Conservation (phyloP, 1,284 basidiomycete genomes). For the Leccinum pallidistipes region DNA sequence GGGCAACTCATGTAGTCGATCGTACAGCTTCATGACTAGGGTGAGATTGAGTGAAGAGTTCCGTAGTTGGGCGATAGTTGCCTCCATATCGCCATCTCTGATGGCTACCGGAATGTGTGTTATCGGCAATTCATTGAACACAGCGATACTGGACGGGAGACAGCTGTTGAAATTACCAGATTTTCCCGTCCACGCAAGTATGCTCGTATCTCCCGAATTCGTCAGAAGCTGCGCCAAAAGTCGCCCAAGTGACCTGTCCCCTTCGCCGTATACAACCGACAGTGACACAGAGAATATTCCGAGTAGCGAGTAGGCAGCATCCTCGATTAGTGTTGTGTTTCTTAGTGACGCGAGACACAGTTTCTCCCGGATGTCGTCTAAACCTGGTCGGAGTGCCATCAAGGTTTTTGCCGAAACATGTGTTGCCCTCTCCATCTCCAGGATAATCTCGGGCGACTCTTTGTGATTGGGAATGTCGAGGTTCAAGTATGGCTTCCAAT, state of each 20-base stretch:
- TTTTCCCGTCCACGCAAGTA: conserved; percentile 10
- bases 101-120: neutral
- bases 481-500: neutral
- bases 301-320: too few species aligned
- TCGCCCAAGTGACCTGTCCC: neutral
- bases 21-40: neutral
- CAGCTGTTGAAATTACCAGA: conserved; percentile 9
- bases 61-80: neutral
- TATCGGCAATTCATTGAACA: neutral
- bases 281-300: too few species aligned
- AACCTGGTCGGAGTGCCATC: too few species aligned
- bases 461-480: too few species aligned
- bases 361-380: too few species aligned
- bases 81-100: neutral
- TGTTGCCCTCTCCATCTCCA: too few species aligned
- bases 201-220: neutral
- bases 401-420: too few species aligned
- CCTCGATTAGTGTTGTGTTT: too few species aligned
- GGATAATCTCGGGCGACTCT: too few species aligned
- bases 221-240: conserved; percentile 1
- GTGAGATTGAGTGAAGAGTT: neutral
- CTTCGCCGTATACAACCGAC: neutral
- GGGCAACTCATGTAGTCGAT: neutral
- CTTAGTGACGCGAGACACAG: too few species aligned
- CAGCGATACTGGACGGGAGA: neutral